Conservation (phyloP, 495 filamentous ascomycete genomes). For the Penicillium egyptiacum region DNA sequence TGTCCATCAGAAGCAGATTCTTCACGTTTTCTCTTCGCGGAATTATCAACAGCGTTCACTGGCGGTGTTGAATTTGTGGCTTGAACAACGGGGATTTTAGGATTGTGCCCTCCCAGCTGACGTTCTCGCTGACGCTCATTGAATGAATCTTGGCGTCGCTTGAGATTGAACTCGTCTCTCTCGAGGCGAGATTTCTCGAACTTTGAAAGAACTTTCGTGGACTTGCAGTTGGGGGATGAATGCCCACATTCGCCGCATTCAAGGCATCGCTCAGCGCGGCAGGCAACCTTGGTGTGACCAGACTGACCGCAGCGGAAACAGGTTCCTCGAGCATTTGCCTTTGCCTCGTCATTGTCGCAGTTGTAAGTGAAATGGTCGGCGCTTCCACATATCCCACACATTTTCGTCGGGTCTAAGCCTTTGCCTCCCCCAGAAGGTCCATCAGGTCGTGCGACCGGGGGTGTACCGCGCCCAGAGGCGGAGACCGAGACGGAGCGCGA, state of each 20-base stretch:
- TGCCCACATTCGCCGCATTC: slow-evolving; percentile 53
- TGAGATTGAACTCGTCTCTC: slow-evolving; percentile 36
- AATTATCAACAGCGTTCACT: slow-evolving; percentile 12
- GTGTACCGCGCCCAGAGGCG: slow-evolving; percentile 29
- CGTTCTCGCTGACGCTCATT: slow-evolving; percentile 41
- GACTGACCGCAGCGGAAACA: slow-evolving; percentile 47
- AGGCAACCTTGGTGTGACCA: slow-evolving; percentile 42
- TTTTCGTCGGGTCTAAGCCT: slow-evolving; percentile 43
- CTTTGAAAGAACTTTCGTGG: slow-evolving; percentile 35
- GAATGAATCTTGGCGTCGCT: slow-evolving; percentile 31
- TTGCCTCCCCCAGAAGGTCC: slow-evolving; percentile 48
- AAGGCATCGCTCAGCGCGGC: slow-evolving; percentile 44
- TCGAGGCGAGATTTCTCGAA: slow-evolving; percentile 34
- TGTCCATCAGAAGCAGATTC: slow-evolving; percentile 34
- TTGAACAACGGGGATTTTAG: slow-evolving; percentile 46
- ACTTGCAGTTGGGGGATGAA: slow-evolving; percentile 32
- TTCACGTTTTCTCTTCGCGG: slow-evolving; percentile 47
- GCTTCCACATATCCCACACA: slow-evolving; percentile 51
- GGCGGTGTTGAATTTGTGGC: slow-evolving; percentile 27
- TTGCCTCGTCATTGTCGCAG: slow-evolving; percentile 49
- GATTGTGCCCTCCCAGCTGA: slow-evolving; percentile 49
- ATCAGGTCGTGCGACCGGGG: slow-evolving; percentile 27
- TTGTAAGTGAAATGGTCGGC: slow-evolving; percentile 46
- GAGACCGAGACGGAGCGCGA: slow-evolving; percentile 28
- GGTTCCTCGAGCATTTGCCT: slow-evolving; percentile 34